Conservation (phyloP, 352 stramenopile genomes). For the Phytophthora citricola region DNA sequence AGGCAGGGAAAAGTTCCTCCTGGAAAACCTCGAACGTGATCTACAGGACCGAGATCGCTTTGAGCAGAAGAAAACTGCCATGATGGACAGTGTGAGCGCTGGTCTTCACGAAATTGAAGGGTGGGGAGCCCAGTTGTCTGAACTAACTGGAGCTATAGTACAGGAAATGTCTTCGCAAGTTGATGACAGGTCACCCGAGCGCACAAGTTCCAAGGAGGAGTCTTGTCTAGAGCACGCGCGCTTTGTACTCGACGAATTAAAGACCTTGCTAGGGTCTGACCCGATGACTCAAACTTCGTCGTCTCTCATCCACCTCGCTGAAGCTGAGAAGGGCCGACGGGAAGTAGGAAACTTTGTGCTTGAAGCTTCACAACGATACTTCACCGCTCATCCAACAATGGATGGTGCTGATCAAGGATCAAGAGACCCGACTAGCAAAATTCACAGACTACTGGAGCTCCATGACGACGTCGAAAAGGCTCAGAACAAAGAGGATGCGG, state of each 20-base stretch:
- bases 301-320: slow-evolving; percentile 52
- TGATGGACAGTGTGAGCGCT: slow-evolving; percentile 25
- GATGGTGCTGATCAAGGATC: background rate
- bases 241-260: slow-evolving; percentile 41
- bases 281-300: slow-evolving; percentile 54
- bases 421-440: background rate
- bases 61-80: slow-evolving; percentile 29
- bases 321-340: slow-evolving; percentile 59
- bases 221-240: slow-evolving; percentile 37
- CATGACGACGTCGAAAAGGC: slow-evolving; percentile 47
- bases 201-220: slow-evolving; percentile 26
- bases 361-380: slow-evolving; percentile 47
- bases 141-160: slow-evolving; percentile 41
- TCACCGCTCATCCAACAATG: slow-evolving; percentile 9
- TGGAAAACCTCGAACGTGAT: slow-evolving; percentile 57
- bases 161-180: slow-evolving; percentile 40
- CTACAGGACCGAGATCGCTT: slow-evolving; percentile 39
- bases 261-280: slow-evolving; percentile 51
- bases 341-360: slow-evolving; percentile 61
- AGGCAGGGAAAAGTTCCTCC: slow-evolving; percentile 41
- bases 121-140: slow-evolving; percentile 40
- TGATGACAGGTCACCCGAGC: slow-evolving; percentile 16
- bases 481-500: slow-evolving; percentile 68
- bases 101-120: slow-evolving; percentile 47
- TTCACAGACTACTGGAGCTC: slow-evolving; percentile 44